phyloP scores from a whole-genome alignment of 2,329 filamentous ascomycete genomes.

The Neonectria neomacrospora region DNA sequence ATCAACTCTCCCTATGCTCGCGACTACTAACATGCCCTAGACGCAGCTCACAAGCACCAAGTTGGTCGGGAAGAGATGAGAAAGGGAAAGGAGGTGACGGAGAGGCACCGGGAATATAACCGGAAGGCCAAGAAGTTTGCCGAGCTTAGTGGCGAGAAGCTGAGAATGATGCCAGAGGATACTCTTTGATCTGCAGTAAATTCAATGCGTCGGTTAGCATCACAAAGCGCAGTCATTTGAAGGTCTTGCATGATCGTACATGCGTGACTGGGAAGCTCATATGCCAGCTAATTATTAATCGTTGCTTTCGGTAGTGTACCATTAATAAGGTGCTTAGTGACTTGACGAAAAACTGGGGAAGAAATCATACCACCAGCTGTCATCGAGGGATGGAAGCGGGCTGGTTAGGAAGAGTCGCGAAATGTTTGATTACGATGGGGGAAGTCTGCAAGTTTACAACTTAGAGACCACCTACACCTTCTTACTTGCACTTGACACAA shows the following conservation, averaged over 20 bases:
- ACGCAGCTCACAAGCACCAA: slow-evolving; percentile 86
- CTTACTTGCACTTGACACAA: too few relatives aligned
- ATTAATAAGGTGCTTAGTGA: too few relatives aligned
- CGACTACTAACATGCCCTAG: slow-evolving; percentile 47
- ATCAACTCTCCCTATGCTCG: too few relatives aligned
- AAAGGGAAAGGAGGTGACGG: slow-evolving; percentile 66
- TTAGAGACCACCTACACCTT: not conserved
- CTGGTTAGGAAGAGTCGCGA: not conserved
- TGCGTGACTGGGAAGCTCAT: not conserved
- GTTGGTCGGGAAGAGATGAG: slow-evolving; percentile 80
- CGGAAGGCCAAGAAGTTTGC: slow-evolving; percentile 70
- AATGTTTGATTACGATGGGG: not conserved
- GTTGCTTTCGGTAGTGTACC: too few relatives aligned
- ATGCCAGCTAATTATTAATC: too few relatives aligned
- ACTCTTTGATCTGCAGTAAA: slow-evolving; percentile 15
- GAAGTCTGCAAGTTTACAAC: not conserved
- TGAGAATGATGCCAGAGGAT: slow-evolving; percentile 37
- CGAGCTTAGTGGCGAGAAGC: slow-evolving; percentile 60
- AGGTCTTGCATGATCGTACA: too few relatives aligned
- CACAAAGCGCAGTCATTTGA: too few relatives aligned
- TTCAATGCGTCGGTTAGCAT: not conserved
- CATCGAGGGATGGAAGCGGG: not conserved
- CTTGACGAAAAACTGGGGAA: not conserved
- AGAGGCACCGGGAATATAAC: slow-evolving; percentile 70
- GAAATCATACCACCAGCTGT: not conserved